Percentiles rank a stretch among this genome's conserved stretches.
phyloP scores from a whole-genome alignment of 2,329 filamentous ascomycete genomes.

The Paraphaeosphaeria sporulosa region DNA sequence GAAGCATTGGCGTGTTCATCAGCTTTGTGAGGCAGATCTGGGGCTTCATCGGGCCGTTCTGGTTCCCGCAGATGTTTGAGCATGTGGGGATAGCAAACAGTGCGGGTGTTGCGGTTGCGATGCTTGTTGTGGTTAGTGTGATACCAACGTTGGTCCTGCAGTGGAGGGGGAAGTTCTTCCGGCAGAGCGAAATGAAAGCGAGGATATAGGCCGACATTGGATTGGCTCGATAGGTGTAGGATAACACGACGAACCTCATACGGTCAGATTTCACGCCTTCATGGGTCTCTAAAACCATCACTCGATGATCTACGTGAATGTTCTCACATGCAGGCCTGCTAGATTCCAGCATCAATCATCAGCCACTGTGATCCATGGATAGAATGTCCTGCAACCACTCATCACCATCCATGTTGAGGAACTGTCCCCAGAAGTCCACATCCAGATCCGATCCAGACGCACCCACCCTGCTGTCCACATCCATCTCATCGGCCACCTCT shows the following conservation, averaged over 20 bases:
- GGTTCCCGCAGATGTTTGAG: constrained; percentile 51
- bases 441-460: constrained; percentile 7
- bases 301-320: too few species aligned
- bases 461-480: background rate
- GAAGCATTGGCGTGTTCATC: constrained; percentile 65
- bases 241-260: background rate
- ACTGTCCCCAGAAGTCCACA: constrained; percentile 20
- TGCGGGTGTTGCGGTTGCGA: constrained; percentile 47
- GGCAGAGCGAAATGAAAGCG: constrained; percentile 27
- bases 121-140: constrained; percentile 37
- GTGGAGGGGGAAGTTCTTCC: constrained; percentile 31
- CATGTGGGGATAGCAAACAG: constrained; percentile 46
- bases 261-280: too few species aligned
- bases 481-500: background rate
- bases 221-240: background rate
- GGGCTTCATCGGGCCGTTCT: constrained; percentile 53
- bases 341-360: too few species aligned
- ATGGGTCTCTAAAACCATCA: too few species aligned
- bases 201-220: constrained; percentile 17
- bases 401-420: constrained; percentile 21
- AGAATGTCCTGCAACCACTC: constrained; percentile 21
- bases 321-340: too few species aligned
- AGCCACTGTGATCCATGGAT: background rate
- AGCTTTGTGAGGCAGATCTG: constrained; percentile 62
- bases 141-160: constrained; percentile 35